phyloP scores from a whole-genome alignment of 163 green algal genomes.

The Scenedesmus sp. region DNA sequence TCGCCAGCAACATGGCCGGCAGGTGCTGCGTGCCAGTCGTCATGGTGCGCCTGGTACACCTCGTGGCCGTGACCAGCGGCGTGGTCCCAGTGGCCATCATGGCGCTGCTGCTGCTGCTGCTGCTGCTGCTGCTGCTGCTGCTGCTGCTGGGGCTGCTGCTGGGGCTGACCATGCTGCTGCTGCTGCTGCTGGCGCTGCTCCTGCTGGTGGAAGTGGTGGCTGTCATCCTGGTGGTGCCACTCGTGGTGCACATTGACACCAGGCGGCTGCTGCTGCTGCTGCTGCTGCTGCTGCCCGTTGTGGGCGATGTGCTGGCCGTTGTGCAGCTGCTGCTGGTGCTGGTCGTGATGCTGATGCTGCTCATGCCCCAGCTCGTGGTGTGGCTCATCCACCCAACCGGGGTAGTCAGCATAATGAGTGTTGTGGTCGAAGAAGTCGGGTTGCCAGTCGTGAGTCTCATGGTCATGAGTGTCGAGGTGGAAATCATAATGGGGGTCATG shows the following conservation, averaged over 20 bases:
- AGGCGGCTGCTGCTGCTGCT: slow-evolving; percentile 17
- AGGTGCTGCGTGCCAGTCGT: background rate
- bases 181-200: slow-evolving; percentile 39
- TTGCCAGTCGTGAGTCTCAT: slow-evolving; percentile 39
- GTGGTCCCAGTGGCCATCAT: slow-evolving; percentile 5
- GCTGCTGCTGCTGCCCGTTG: background rate
- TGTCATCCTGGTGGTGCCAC: slow-evolving; percentile 44
- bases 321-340: background rate
- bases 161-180: background rate
- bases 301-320: background rate
- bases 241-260: background rate
- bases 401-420: slow-evolving; percentile 54
- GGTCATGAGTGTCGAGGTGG: slow-evolving; percentile 5
- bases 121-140: background rate
- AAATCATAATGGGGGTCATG: slow-evolving; percentile 9
- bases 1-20: slow-evolving; percentile 25
- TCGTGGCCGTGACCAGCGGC: background rate
- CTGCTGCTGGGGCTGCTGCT: background rate
- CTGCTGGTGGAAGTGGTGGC: slow-evolving; percentile 28
- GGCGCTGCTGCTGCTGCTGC: background rate
- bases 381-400: slow-evolving; percentile 47
- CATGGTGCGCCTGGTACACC: slow-evolving; percentile 22
- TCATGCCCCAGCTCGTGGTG: background rate
- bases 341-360: background rate
- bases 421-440: slow-evolving; percentile 33